Base-by-base conservation (phyloP, 2,329 filamentous ascomycete species). In the Fusarium camptoceras region DNA sequence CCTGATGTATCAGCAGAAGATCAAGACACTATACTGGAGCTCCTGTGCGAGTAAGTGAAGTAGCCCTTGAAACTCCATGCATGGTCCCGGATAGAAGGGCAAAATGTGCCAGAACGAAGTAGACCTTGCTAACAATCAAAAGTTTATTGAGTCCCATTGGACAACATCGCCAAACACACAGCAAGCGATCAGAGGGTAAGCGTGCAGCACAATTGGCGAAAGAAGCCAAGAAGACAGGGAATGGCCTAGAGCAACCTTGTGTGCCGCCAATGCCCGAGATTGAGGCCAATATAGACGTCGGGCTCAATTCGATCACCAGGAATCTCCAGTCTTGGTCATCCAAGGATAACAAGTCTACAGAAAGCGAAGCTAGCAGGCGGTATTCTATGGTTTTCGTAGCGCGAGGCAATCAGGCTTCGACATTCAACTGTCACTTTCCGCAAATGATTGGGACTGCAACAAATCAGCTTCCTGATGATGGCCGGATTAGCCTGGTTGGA, bases 61-160 rank as follows among this genome's bases (percentile, higher is more conserved):
- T 31, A 20, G 11, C 28, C 27, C 20, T 37, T 42, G n/a, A 25
- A 41, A 39, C 16, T 39, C 24, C 25, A n/a, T 28, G 18, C 18
- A 41, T 22, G 18, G 24, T 39, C 27, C 15, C 10, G 20, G 11
- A 41, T 11, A 57, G 18, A 41, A 28, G 28, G 37, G 12, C 16
- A 16, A 27, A 12, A 5, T 24, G 27, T 25, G n/a, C 53, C 22
- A 31, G 31, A 66, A 11, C 34, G 34, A 25, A 39, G 34, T 27
- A 65, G 59, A 25, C 43, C 53, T 34, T 25, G 46, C 49, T 69
- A 14, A 63, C 12, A 37, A 8, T 8, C 9, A 3, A 43, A 43
- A 93, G 91, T 63, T 80, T 92, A 22, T 79, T 93, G 46, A 80
- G 83, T 0, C 91, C 91, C 3, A 78, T 94, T 16, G 91, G 91